Percentiles rank a stretch among this genome's conserved stretches.
These are phyloP conservation scores for Ceratonia siliqua DNA, from an alignment of 306 rosid genomes.

Conservation along the genomic window DNA sequence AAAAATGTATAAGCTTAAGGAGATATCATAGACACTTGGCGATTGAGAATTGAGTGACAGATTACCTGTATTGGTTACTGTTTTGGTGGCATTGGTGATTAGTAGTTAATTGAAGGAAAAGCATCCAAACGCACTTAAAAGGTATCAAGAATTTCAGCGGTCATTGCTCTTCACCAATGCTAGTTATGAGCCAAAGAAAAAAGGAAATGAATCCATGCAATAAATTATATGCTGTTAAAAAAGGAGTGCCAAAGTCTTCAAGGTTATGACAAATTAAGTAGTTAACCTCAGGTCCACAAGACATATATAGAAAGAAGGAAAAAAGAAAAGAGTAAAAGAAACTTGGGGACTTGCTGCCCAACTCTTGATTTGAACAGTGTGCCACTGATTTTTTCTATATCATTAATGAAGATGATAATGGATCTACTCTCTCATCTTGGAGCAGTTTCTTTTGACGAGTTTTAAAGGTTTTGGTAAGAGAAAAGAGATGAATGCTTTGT, in stretches of 20 bases:
- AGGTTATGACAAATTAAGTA: neutral
- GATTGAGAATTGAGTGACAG: neutral
- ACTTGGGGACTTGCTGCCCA: neutral
- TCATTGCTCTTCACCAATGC: neutral
- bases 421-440: too few relatives aligned
- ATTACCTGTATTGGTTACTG: neutral
- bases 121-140: neutral
- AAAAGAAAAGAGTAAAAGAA: neutral
- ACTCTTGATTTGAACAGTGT: neutral
- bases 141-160: neutral
- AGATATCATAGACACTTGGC: neutral
- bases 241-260: neutral
- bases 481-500: too few relatives aligned
- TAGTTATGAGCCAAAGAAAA: too few relatives aligned
- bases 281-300: neutral
- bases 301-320: neutral
- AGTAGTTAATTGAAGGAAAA: neutral
- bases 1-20: neutral
- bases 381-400: neutral
- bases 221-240: neutral
- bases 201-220: neutral
- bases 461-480: too few relatives aligned
- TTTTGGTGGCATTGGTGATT: neutral
- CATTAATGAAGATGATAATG: too few relatives aligned
- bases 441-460: too few relatives aligned